Base-by-base conservation (phyloP, 1,139 yeast genomes). In the Yamadazyma atmosphaerica region DNA sequence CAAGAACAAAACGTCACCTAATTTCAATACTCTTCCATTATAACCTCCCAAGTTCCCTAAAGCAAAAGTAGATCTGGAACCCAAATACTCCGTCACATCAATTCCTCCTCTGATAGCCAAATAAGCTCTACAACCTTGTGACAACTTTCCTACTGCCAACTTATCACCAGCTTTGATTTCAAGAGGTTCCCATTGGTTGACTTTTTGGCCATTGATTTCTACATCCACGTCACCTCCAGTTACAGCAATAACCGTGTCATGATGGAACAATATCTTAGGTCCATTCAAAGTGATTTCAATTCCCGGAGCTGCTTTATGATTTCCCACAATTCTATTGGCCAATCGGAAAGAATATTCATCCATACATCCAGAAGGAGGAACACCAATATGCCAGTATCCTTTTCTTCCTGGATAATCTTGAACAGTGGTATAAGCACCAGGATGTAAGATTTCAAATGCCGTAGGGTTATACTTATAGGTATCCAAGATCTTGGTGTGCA, bases 321-420 rank as follows among this genome's bases (percentile, higher is more conserved):
- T 90, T 44, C 97, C 97, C 37, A 92, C 97, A 56, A 87, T 80
- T 58, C 86, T 72, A 68, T 92, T 90, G 23, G 96, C 96, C 45
- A 88, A 60, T 56, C 96, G 77, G 69, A 89, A 90, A 2, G 97
- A 81, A 53, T 83, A 89, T 44, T 83, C 79, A 64, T 92, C 98
- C 98, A 92, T 92, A 46, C 98, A 96, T 34, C 98, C 98, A 27
- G 96, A 87, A 8, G 98, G 98, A 22, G 98, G 98, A 40, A 92
- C 97, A 60, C 98, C 98, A 51, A 85, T 67, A 50, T 72, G 74
- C 98, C 98, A 92, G 60, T 84, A 78, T 11, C 90, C 85, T 43
- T 73, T 73, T 70, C 98, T 83, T 42, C 98, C 98, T 11, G 98
- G 98, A 60, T 81, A 90, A 62, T 90, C 98, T 68, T 92, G 98